phyloP scores from a whole-genome alignment of 345 rosid species.

The Brassica cretica region DNA sequence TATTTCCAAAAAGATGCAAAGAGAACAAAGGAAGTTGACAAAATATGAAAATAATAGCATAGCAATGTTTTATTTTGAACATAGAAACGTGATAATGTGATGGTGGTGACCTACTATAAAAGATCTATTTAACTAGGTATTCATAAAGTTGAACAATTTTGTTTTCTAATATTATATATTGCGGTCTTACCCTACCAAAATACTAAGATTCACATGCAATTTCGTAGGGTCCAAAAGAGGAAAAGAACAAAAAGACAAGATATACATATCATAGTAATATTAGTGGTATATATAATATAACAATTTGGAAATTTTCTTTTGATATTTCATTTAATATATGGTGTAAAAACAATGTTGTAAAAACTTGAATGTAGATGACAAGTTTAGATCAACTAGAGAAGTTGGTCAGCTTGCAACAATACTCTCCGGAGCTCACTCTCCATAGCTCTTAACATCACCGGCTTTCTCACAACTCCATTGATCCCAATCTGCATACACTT shows the following conservation, averaged over 20 bases:
- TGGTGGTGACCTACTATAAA: neutral
- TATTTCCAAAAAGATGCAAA: neutral
- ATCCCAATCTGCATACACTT: slow-evolving; percentile 70
- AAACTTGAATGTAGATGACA: neutral
- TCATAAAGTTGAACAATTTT: neutral
- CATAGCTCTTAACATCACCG: slow-evolving; percentile 61
- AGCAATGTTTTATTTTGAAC: neutral
- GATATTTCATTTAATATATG: slow-evolving; percentile 13
- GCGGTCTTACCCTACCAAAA: slow-evolving; percentile 18
- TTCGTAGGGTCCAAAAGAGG: slow-evolving; percentile 10
- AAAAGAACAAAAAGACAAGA: slow-evolving; percentile 9
- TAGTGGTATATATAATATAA: neutral
- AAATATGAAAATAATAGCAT: neutral
- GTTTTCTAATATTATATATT: neutral
- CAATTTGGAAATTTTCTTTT: slow-evolving; percentile 12
- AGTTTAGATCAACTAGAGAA: slow-evolving; percentile 26
- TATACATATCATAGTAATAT: slow-evolving; percentile 5
- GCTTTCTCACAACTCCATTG: slow-evolving; percentile 80
- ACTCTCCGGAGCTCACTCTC: slow-evolving; percentile 73
- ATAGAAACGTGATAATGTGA: slow-evolving; percentile 2
- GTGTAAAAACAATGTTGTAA: slow-evolving; percentile 26
- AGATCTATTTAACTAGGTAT: neutral
- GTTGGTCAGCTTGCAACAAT: slow-evolving; percentile 55
- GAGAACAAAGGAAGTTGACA: neutral
- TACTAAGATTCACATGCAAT: slow-evolving; percentile 18